These are phyloP conservation scores for Lipomyces yamanashiensis DNA, from an alignment of 805 yeast genomes.

Conservation along the genomic window DNA sequence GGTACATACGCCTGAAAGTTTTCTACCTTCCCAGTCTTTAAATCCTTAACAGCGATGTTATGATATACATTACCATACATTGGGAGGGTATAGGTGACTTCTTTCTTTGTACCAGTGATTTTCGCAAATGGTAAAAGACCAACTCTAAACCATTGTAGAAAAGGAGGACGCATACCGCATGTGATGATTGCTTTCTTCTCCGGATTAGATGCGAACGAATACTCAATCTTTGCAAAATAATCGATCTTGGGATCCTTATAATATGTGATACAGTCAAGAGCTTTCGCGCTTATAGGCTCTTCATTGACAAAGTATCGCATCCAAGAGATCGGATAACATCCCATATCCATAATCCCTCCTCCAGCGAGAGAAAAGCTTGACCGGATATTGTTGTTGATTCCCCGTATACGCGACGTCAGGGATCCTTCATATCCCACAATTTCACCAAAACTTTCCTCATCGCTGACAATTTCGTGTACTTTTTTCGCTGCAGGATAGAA, in stretches of 20 bases:
- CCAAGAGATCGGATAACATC: conserved; percentile 36
- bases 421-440: conserved; percentile 20
- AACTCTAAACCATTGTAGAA: conserved; percentile 2
- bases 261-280: background rate
- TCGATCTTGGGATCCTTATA: conserved; percentile 23
- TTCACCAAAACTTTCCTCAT: conserved; percentile 29
- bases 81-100: conserved; percentile 20
- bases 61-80: conserved; percentile 24
- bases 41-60: conserved; percentile 25
- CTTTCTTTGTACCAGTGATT: conserved; percentile 29
- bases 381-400: conserved; percentile 17
- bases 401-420: background rate
- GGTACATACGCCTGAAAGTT: conserved; percentile 6
- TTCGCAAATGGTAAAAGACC: conserved; percentile 22
- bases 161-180: conserved; percentile 24
- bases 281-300: conserved; percentile 27
- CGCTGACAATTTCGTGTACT: conserved; percentile 19
- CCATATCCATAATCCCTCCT: conserved; percentile 23
- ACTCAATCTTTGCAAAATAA: conserved; percentile 18
- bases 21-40: conserved; percentile 18
- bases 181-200: conserved; percentile 11
- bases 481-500: conserved; percentile 29
- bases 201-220: conserved; percentile 15
- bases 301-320: conserved; percentile 25
- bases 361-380: conserved; percentile 13